A percentile compares a stretch with the other conserved stretches of the same genome.
Conservation (phyloP, 257 asterid genomes). For the Verbena officinalis region DNA sequence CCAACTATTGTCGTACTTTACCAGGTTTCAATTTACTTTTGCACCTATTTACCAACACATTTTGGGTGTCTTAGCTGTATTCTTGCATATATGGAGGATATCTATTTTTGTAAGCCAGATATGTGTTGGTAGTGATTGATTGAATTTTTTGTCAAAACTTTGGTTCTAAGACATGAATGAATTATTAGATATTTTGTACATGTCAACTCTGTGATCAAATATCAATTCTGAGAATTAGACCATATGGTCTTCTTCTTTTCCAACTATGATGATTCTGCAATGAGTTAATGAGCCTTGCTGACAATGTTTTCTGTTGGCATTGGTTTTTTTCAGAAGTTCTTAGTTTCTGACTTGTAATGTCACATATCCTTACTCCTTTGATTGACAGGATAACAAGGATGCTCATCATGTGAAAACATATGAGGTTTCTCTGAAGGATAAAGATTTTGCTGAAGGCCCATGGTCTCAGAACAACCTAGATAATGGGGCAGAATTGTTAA, state of each 20-base stretch:
- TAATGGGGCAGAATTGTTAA: conserved; percentile 70
- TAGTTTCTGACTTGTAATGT: neutral
- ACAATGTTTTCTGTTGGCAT: neutral
- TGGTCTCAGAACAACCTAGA: conserved; percentile 77
- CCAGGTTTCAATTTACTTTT: conserved; percentile 48
- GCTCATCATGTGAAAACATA: conserved; percentile 76
- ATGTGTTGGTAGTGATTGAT: neutral
- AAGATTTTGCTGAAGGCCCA: conserved; percentile 77
- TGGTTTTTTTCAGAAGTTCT: neutral
- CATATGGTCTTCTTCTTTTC: neutral
- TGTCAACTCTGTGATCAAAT: neutral
- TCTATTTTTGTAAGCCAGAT: neutral
- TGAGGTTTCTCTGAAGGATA: conserved; percentile 67
- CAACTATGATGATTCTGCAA: neutral
- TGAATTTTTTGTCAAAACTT: neutral
- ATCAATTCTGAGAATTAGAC: conserved; percentile 4
- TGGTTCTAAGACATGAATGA: neutral
- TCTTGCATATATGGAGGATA: neutral
- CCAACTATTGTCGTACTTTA: conserved; percentile 81
- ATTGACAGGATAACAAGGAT: conserved; percentile 68
- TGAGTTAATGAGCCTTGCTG: neutral
- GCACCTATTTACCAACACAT: neutral
- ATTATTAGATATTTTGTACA: neutral
- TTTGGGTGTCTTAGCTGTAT: neutral
- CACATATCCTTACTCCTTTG: neutral